These are phyloP conservation scores for Mercurialis annua DNA, from an alignment of 345 rosid species.

Conservation along the genomic window DNA sequence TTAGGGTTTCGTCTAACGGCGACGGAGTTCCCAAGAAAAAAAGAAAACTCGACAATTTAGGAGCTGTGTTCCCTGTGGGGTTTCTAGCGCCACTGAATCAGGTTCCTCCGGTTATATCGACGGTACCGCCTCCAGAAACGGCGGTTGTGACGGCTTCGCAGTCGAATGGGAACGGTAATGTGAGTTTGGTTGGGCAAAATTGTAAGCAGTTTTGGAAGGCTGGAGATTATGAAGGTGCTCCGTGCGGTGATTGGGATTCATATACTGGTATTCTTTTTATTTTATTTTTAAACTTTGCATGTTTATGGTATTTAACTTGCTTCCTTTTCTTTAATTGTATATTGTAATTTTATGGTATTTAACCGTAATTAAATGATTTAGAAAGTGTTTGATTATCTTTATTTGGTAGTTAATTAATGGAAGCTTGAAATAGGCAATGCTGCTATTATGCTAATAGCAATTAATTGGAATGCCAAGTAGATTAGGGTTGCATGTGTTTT, in stretches of 20 bases:
- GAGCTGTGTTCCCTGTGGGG: constrained; percentile 40
- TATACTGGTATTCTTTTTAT: constrained; percentile 49
- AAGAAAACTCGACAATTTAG: constrained; percentile 31
- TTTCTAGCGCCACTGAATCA: constrained; percentile 45
- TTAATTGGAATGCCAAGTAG: background rate
- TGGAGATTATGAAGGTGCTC: constrained; percentile 67
- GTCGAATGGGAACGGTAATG: background rate
- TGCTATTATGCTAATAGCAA: background rate
- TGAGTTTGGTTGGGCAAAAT: constrained; percentile 16
- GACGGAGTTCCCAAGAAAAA: constrained; percentile 20
- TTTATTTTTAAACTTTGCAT: background rate
- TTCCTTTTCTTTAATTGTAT: background rate
- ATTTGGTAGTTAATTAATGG: background rate
- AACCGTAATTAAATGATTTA: background rate
- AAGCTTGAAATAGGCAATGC: background rate
- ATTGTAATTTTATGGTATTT: background rate
- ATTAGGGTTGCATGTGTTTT: background rate
- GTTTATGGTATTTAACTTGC: background rate
- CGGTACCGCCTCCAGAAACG: constrained; percentile 12
- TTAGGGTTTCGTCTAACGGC: constrained; percentile 17
- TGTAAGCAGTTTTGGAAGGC: constrained; percentile 93
- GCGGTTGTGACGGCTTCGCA: constrained; percentile 1
- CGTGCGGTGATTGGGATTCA: constrained; percentile 43
- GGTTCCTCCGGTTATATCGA: background rate
- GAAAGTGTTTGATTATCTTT: background rate